Percentiles rank a stretch among this genome's conserved stretches.
These are phyloP conservation scores for Hyphodiscus sp. DNA, from an alignment of 2,329 filamentous ascomycete species.

Conservation along the genomic window DNA sequence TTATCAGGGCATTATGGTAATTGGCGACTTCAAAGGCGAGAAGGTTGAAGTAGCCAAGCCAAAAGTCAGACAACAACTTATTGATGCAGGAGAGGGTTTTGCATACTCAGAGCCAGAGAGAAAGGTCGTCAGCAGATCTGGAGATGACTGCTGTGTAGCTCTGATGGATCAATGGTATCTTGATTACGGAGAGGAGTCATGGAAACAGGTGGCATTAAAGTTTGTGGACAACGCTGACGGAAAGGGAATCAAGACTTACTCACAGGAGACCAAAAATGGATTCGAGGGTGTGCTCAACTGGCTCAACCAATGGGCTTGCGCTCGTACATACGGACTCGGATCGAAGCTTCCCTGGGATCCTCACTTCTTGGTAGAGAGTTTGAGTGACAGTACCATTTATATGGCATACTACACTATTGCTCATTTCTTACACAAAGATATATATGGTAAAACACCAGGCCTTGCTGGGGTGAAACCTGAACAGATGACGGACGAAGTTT, in stretches of 20 bases:
- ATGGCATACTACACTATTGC: slow-evolving; percentile 71
- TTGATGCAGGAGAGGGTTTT: slow-evolving; percentile 75
- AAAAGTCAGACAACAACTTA: slow-evolving; percentile 71
- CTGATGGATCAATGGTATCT: slow-evolving; percentile 97
- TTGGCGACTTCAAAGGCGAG: slow-evolving; percentile 82
- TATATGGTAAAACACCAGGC: slow-evolving; percentile 72
- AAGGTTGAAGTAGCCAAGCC: slow-evolving; percentile 82
- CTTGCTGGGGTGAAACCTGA: slow-evolving; percentile 63
- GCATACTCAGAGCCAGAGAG: slow-evolving; percentile 90
- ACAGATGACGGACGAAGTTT: slow-evolving; percentile 91
- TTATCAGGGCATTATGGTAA: slow-evolving; percentile 87
- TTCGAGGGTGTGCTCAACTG: slow-evolving; percentile 85
- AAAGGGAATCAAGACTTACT: slow-evolving; percentile 72
- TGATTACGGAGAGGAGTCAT: slow-evolving; percentile 87
- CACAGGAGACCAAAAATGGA: slow-evolving; percentile 66
- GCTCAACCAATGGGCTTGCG: slow-evolving; percentile 94
- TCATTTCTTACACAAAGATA: slow-evolving; percentile 70
- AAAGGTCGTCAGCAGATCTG: slow-evolving; percentile 80
- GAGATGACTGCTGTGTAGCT: slow-evolving; percentile 88
- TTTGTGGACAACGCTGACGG: slow-evolving; percentile 63
- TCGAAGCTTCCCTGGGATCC: slow-evolving; percentile 93
- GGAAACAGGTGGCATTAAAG: slow-evolving; percentile 69
- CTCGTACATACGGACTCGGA: slow-evolving; percentile 83
- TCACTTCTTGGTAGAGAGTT: slow-evolving; percentile 82
- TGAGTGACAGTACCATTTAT: slow-evolving; percentile 91